phyloP scores from a whole-genome alignment of 1,139 yeast genomes.

The Blastobotrys proliferans region DNA sequence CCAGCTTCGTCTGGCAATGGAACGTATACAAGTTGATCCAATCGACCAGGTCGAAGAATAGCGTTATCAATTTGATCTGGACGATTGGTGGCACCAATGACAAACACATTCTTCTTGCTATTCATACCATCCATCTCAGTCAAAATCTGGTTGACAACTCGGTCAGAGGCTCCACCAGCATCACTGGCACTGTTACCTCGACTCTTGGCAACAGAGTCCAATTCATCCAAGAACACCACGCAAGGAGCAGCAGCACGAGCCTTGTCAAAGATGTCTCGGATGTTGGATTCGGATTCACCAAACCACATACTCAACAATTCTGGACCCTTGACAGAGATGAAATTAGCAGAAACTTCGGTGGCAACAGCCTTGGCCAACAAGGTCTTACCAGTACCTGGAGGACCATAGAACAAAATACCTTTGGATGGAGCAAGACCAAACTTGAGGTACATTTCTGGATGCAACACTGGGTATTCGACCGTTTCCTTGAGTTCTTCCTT shows the following conservation, averaged over 20 bases:
- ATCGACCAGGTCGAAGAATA: slow-evolving; percentile 96
- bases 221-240: slow-evolving; percentile 93
- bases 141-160: slow-evolving; percentile 95
- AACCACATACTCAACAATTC: slow-evolving; percentile 98
- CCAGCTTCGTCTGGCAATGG: slow-evolving; percentile 97
- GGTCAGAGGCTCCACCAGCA: slow-evolving; percentile 97
- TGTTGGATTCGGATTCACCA: slow-evolving; percentile 97
- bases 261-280: slow-evolving; percentile 95
- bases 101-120: slow-evolving; percentile 97
- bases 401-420: slow-evolving; percentile 98
- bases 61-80: slow-evolving; percentile 99
- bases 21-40: slow-evolving; percentile 96
- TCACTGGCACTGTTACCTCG: slow-evolving; percentile 93
- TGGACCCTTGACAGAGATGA: slow-evolving; percentile 95
- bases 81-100: slow-evolving; percentile 98
- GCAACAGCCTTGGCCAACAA: slow-evolving; percentile 97
- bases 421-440: slow-evolving; percentile 96
- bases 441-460: slow-evolving; percentile 97
- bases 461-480: slow-evolving; percentile 96
- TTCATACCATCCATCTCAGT: slow-evolving; percentile 99
- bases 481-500: slow-evolving; percentile 97
- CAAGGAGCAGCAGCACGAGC: slow-evolving; percentile 99
- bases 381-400: slow-evolving; percentile 99
- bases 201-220: slow-evolving; percentile 96
- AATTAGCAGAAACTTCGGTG: slow-evolving; percentile 94